Evolutionary conservation across 768 basidiomycete genomes (phyloP).

Genomic region (Agrocybe praecox): DNA sequence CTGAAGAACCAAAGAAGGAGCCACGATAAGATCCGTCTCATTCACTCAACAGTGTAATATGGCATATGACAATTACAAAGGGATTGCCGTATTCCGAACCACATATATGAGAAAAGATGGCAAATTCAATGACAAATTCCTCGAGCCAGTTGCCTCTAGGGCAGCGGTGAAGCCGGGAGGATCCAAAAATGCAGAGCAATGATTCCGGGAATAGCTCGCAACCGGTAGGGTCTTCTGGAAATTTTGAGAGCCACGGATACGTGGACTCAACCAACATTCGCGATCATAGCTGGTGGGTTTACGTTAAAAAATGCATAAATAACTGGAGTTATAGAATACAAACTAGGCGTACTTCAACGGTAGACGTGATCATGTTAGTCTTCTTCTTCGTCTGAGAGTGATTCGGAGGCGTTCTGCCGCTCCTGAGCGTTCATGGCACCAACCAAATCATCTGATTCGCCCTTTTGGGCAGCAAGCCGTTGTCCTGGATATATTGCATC

Average conservation of each 20-base stretch:
- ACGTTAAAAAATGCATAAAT: conserved; percentile 6
- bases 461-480: conserved; percentile 78
- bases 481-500: conserved; percentile 53
- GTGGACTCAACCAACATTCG: neutral
- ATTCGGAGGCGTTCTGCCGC: conserved; percentile 52
- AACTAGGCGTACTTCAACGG: conserved; percentile 20
- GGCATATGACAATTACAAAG: no score
- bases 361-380: conserved; percentile 27
- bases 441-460: conserved; percentile 75
- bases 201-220: no score
- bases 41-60: no score
- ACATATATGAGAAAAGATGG: no score
- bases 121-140: no score
- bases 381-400: conserved; percentile 66
- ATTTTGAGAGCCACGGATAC: neutral
- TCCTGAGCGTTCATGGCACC: conserved; percentile 85
- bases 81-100: no score
- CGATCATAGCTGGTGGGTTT: neutral
- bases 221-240: neutral
- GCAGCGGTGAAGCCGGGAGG: no score
- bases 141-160: no score
- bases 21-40: no score
- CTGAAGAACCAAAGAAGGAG: no score
- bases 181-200: no score
- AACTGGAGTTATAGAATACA: conserved; percentile 14